Evolutionary conservation across 768 basidiomycete species (phyloP), one percentile per base, ranked within the genome.

Genomic region (Psilocybe sp.): DNA sequence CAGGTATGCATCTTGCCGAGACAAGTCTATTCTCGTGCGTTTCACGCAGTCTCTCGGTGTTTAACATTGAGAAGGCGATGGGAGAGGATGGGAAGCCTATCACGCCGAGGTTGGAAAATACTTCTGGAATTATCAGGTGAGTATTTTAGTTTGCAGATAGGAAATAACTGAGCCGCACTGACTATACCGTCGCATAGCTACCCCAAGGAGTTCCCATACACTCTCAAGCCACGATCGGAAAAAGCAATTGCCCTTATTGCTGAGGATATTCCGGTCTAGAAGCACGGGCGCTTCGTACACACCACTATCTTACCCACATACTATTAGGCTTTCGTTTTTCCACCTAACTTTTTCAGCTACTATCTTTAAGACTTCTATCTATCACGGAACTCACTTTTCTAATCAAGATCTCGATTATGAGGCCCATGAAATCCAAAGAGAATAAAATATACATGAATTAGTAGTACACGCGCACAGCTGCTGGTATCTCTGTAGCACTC

Each of bases 1-100:
- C 72, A 33, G 80, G 80, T 0, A 60, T 76, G 67, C 65, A 77
- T 54, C 68, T 82, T 46, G 81, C 80, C 0, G 79, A 82, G 43
- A 69, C 73, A 0, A 78, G 77, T 0, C 51, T 80, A 1, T 82
- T 73, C 68, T 63, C 75, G 7, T 67, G 69, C 6, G 60, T 75
- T 2, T 69, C 69, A 0, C 72, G 63, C 58, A 73, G 76, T 7
- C 64, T 82, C 4, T 75, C 80, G 0, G 72, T 68, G 6, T 80
- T 82, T 40, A 60, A 79, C 9, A 70, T 83, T 35, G 65, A 66
- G 9, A 78, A 76, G 43, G 65, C 66, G 0, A 56, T 77, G 4
- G 23, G 23, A 4, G 73, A 72, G 54, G 69, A 77, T 31, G 78
- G 78, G 2, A 58, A 71, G 1, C 73, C 74, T 40, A 62, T 79